Conservation (phyloP, 2,329 filamentous ascomycete genomes). For the Colletotrichum falcatum region DNA sequence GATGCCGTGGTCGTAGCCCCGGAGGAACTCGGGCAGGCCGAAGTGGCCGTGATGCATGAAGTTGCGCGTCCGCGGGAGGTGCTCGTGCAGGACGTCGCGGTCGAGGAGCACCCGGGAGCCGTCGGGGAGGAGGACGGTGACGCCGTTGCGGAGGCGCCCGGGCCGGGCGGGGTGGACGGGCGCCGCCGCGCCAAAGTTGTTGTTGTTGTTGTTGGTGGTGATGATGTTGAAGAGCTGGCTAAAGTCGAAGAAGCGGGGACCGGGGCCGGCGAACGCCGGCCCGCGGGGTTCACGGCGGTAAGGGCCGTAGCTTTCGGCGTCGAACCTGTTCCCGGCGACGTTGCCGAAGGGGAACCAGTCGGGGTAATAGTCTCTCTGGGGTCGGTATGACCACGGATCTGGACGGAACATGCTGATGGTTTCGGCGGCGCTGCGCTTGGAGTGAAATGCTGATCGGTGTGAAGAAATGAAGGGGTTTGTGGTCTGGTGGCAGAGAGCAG, state of each 20-base stretch:
- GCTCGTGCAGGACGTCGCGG: conserved; percentile 29
- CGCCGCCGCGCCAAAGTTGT: background rate
- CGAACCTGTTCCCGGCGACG: conserved; percentile 17
- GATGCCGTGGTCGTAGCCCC: conserved; percentile 29
- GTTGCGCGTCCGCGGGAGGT: conserved; percentile 37
- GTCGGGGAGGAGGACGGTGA: conserved; percentile 35
- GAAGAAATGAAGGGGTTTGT: background rate
- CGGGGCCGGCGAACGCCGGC: background rate
- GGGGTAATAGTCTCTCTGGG: background rate
- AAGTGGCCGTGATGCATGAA: conserved; percentile 16
- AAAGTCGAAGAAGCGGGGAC: conserved; percentile 20
- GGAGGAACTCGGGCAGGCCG: conserved; percentile 31
- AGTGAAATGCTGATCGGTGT: background rate
- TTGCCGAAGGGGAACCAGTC: too few relatives aligned
- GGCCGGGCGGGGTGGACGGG: background rate
- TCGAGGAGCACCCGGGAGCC: conserved; percentile 23
- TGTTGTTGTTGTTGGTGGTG: conserved; percentile 20
- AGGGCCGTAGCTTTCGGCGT: conserved; percentile 32
- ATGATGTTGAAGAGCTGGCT: conserved; percentile 25
- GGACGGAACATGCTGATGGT: conserved; percentile 19
- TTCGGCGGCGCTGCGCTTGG: fast-evolving
- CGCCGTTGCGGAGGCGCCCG: conserved; percentile 26
- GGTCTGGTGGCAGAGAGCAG: background rate
- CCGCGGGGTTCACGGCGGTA: background rate
- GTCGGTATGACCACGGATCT: conserved; percentile 12